These are phyloP conservation scores for Pseudotsuga menziesii DNA, from an alignment of 75 land plant species.

Conservation along the genomic window DNA sequence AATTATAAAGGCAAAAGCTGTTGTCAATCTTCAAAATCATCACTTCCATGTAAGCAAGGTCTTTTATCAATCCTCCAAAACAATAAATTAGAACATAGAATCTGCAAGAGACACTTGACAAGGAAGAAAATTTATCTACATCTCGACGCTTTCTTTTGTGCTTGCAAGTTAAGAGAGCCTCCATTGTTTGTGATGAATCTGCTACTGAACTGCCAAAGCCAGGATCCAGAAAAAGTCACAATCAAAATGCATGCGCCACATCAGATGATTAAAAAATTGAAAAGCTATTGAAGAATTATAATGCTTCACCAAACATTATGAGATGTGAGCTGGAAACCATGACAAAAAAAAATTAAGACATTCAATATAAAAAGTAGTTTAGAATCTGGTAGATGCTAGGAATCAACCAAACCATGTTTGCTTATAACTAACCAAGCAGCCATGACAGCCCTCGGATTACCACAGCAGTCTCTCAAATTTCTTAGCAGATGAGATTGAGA, in stretches of 20 bases:
- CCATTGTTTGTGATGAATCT: constrained; percentile 78
- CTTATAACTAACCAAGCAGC: constrained; percentile 48
- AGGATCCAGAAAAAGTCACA: neutral
- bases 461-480: constrained; percentile 59
- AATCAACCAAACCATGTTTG: neutral
- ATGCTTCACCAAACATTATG: too few species aligned
- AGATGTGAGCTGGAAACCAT: too few species aligned
- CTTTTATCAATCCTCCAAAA: neutral
- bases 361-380: neutral
- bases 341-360: too few species aligned
- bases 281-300: too few species aligned
- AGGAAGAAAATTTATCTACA: constrained; percentile 7
- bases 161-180: constrained; percentile 71
- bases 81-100: constrained; percentile 1
- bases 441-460: constrained; percentile 67
- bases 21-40: neutral
- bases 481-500: constrained; percentile 42
- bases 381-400: neutral
- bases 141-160: constrained; percentile 55
- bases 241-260: neutral
- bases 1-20: neutral
- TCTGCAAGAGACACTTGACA: neutral
- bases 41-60: neutral
- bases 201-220: constrained; percentile 45
- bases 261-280: neutral